These are phyloP conservation scores for Phaeotremella fagi DNA, from an alignment of 768 basidiomycete genomes.

Conservation along the genomic window DNA sequence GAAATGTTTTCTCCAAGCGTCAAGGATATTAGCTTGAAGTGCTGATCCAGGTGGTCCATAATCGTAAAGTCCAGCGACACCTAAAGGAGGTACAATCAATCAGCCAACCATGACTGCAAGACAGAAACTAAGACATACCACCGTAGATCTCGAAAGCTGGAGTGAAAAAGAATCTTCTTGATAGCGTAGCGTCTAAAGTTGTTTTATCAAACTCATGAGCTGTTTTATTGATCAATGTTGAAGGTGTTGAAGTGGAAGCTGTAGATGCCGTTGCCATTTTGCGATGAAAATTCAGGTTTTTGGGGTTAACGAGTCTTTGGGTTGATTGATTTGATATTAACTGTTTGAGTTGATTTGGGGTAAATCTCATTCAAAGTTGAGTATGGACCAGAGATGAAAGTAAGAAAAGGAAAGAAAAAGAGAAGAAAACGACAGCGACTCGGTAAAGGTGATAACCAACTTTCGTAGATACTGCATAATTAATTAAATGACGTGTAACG, in stretches of 20 bases:
- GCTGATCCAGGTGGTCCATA: slow-evolving; percentile 95
- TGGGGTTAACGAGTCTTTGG: too few species aligned
- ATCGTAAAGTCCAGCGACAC: slow-evolving; percentile 95
- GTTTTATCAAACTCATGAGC: slow-evolving; percentile 82
- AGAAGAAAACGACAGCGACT: too few species aligned
- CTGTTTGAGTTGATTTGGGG: too few species aligned
- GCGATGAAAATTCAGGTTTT: not conserved
- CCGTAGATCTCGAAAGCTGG: slow-evolving; percentile 99
- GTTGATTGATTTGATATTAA: not conserved
- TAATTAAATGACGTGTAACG: too few species aligned
- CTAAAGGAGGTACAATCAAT: slow-evolving; percentile 50
- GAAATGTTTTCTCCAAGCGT: slow-evolving; percentile 95
- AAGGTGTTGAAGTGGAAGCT: slow-evolving; percentile 40
- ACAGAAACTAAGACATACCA: slow-evolving; percentile 55
- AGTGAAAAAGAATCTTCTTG: slow-evolving; percentile 92
- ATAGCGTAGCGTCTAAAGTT: slow-evolving; percentile 76
- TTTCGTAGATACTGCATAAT: too few species aligned
- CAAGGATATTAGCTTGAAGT: slow-evolving; percentile 91
- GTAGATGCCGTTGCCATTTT: slow-evolving; percentile 15
- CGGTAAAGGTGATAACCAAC: slow-evolving; percentile 1
- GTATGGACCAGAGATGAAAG: too few species aligned
- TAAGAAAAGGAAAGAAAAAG: too few species aligned
- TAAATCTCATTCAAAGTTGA: too few species aligned
- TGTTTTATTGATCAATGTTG: slow-evolving; percentile 64
- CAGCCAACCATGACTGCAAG: not conserved